Conservation (phyloP, 805 yeast genomes). For the Saturnispora saitoi region DNA sequence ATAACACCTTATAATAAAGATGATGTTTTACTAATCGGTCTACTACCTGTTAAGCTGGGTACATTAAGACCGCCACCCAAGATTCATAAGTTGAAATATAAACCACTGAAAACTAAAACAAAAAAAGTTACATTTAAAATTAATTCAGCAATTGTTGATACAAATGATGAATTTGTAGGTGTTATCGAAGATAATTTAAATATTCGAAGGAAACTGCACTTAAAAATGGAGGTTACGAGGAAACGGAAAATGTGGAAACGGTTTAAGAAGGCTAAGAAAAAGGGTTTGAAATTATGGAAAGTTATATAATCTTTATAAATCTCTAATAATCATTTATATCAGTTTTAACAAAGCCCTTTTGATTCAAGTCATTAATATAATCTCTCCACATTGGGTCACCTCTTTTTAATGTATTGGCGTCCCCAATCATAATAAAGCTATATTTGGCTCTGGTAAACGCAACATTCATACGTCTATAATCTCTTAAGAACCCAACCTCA, state of each 20-base stretch:
- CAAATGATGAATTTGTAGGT: not conserved
- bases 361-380: conserved; percentile 35
- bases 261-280: not conserved
- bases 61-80: not conserved
- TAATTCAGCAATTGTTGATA: not conserved
- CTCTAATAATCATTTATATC: conserved; percentile 11
- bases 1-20: not conserved
- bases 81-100: not conserved
- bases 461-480: conserved; percentile 56
- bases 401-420: conserved; percentile 37
- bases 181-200: not conserved
- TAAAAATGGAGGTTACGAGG: not conserved
- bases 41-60: not conserved
- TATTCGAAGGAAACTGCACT: not conserved
- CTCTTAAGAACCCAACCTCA: conserved; percentile 55
- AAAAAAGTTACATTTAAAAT: not conserved
- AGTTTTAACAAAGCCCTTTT: conserved; percentile 16
- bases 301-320: not conserved
- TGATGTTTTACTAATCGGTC: not conserved
- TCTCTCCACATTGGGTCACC: conserved; percentile 45
- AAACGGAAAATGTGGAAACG: conserved; percentile 1
- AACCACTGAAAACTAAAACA: not conserved
- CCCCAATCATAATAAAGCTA: conserved; percentile 57
- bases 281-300: conserved; percentile 1
- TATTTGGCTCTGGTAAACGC: conserved; percentile 65